Conservation (phyloP, 2,329 filamentous ascomycete species). For the Pochonia chlamydosporia region DNA sequence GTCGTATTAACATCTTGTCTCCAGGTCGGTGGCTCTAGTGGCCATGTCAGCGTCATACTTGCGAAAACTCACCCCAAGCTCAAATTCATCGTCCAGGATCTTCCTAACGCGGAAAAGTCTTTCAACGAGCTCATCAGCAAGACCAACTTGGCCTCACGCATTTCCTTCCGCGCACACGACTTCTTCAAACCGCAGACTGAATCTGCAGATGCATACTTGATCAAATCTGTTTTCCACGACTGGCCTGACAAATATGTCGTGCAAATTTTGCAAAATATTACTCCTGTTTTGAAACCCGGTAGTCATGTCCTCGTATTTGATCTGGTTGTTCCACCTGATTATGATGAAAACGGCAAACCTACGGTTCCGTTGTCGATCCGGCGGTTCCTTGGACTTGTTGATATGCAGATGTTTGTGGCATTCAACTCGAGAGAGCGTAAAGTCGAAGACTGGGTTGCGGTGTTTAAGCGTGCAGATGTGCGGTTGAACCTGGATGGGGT, state of each 20-base stretch:
- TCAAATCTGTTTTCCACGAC: conserved; percentile 49
- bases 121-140: conserved; percentile 25
- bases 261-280: conserved; percentile 32
- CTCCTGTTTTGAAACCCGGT: conserved; percentile 38
- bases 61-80: conserved; percentile 22
- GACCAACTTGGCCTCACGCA: conserved; percentile 21
- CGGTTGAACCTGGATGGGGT: no score
- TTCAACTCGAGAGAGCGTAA: no score
- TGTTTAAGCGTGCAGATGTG: no score
- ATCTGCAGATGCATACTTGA: conserved; percentile 41
- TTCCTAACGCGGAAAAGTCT: conserved; percentile 26
- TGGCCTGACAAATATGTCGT: conserved; percentile 40
- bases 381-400: no score
- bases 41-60: conserved; percentile 28
- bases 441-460: no score
- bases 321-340: conserved; percentile 14
- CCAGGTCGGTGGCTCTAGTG: conserved; percentile 34
- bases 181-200: conserved; percentile 30
- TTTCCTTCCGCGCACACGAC: conserved; percentile 29
- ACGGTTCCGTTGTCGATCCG: no score
- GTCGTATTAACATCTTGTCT: background rate
- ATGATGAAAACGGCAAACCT: no score
- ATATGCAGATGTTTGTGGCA: no score
- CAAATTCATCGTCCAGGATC: conserved; percentile 36
- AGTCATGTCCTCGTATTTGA: conserved; percentile 31